Percentiles rank a stretch among this genome's conserved stretches.
phyloP scores from a whole-genome alignment of 192 early-diverging fungal genomes.

The Polychytrium aggregatum region DNA sequence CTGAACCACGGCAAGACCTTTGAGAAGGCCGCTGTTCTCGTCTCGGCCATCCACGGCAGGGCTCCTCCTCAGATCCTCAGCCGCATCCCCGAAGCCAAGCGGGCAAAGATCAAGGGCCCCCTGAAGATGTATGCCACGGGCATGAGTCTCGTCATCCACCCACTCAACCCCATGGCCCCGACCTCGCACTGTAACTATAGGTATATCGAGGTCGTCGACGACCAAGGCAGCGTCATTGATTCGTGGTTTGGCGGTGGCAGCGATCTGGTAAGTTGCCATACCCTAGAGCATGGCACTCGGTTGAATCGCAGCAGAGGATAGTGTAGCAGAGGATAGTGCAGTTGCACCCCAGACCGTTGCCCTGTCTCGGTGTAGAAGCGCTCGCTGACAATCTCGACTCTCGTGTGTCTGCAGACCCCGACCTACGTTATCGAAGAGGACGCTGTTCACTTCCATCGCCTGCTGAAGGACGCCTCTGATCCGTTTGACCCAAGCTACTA shows the following conservation, averaged over 20 bases:
- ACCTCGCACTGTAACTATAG: slow-evolving; percentile 96
- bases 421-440: slow-evolving; percentile 84
- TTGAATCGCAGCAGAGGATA: no score
- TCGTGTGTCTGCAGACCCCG: no score
- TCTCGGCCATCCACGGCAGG: slow-evolving; percentile 60
- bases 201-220: slow-evolving; percentile 79
- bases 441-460: slow-evolving; percentile 83
- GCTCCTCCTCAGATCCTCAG: slow-evolving; percentile 64
- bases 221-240: slow-evolving; percentile 43
- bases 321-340: no score
- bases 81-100: slow-evolving; percentile 78
- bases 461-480: slow-evolving; percentile 87
- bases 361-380: no score
- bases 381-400: no score
- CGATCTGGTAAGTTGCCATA: no score
- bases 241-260: slow-evolving; percentile 97
- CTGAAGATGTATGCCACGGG: slow-evolving; percentile 72
- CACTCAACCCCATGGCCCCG: slow-evolving; percentile 90
- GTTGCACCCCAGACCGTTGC: no score
- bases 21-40: slow-evolving; percentile 95
- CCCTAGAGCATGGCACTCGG: no score
- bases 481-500: slow-evolving; percentile 75
- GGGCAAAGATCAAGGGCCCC: slow-evolving; percentile 35
- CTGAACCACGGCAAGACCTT: slow-evolving; percentile 84
- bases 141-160: slow-evolving; percentile 86